Conservation (phyloP, 345 rosid genomes). For the Citrus sp. region DNA sequence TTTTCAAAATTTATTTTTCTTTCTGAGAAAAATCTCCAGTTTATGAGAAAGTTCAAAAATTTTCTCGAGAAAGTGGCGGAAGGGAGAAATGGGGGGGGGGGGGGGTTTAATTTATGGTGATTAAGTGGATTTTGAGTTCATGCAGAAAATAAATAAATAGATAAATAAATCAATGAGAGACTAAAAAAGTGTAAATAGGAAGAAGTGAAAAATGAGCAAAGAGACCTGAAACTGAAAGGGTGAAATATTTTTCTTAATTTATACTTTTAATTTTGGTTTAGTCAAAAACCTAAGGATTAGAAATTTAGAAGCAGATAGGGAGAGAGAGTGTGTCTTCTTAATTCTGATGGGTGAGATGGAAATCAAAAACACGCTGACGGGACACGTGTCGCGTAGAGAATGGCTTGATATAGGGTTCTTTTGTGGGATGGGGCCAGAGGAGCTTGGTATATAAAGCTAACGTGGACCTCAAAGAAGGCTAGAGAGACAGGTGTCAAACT, state of each 20-base stretch:
- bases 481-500: not conserved
- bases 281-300: not conserved
- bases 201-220: slow-evolving; percentile 5
- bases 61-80: slow-evolving; percentile 12
- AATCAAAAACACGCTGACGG: not conserved
- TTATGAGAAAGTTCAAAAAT: slow-evolving; percentile 25
- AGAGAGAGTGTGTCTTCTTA: not conserved
- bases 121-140: slow-evolving; percentile 27
- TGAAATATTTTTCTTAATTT: not conserved
- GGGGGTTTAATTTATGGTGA: slow-evolving; percentile 5
- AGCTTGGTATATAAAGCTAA: not conserved
- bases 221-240: not conserved
- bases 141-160: slow-evolving; percentile 15
- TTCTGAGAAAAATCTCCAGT: slow-evolving; percentile 23
- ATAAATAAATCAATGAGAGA: not conserved
- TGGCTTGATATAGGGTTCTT: not conserved
- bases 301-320: not conserved
- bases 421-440: not conserved
- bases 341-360: slow-evolving; percentile 4
- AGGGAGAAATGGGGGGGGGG: slow-evolving; percentile 7
- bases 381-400: not conserved
- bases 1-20: not conserved
- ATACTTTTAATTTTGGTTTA: not conserved
- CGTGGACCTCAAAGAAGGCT: not conserved
- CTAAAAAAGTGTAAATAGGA: not conserved